Conservation (phyloP, 2,329 filamentous ascomycete genomes). For the Hymenoscyphus albidus region DNA sequence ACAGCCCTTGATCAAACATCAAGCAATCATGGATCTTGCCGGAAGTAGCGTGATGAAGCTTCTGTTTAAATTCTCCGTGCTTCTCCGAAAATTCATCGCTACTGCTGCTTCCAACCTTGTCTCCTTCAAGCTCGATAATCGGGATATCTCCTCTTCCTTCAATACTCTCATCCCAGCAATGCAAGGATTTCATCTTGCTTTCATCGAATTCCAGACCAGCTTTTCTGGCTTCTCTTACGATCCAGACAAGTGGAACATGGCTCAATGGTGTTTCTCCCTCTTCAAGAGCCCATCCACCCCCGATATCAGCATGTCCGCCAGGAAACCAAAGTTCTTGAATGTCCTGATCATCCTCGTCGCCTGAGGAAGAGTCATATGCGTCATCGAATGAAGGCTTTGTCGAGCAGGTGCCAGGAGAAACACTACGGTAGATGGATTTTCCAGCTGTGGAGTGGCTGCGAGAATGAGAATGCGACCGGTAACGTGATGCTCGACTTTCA, state of each 20-base stretch:
- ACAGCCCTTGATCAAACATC: constrained; percentile 38
- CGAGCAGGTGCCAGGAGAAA: neutral
- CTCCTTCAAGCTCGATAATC: constrained; percentile 26
- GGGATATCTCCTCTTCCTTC: constrained; percentile 22
- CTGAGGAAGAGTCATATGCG: constrained; percentile 11
- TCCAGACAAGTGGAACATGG: constrained; percentile 46
- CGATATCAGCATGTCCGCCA: constrained; percentile 57
- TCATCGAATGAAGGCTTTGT: constrained; percentile 5
- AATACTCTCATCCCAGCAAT: constrained; percentile 38
- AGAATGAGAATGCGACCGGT: constrained; percentile 39
- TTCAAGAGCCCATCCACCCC: constrained; percentile 50
- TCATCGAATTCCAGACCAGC: constrained; percentile 55
- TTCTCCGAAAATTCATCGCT: constrained; percentile 2
- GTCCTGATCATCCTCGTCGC: constrained; percentile 45
- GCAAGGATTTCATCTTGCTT: constrained; percentile 41
- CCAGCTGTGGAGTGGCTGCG: constrained; percentile 2
- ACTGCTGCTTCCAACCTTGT: neutral
- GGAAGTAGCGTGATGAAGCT: neutral
- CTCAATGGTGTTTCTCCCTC: constrained; percentile 38
- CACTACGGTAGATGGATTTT: neutral
- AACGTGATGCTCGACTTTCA: constrained; percentile 3
- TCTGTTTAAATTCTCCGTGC: neutral
- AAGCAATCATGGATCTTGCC: constrained; percentile 47
- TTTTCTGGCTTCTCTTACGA: constrained; percentile 53
- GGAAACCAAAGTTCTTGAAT: constrained; percentile 59